Evolutionary conservation across 2,329 filamentous ascomycete genomes (phyloP).

Genomic region (Epichloe sibirici): DNA sequence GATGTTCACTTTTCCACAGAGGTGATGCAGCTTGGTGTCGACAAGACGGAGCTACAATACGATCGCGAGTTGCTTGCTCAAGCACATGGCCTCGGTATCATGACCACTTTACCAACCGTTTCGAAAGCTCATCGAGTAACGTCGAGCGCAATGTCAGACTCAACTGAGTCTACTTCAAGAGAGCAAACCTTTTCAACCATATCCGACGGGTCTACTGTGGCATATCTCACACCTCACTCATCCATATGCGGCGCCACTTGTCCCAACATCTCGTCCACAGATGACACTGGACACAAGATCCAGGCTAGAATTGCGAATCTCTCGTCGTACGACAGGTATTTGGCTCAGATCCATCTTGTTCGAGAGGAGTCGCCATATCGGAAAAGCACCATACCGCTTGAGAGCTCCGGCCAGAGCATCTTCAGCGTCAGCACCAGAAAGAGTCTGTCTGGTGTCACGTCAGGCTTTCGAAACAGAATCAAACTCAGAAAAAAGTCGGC

Average conservation of each 20-base stretch:
- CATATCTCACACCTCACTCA: constrained; percentile 30
- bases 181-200: constrained; percentile 32
- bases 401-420: constrained; percentile 25
- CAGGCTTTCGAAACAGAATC: constrained; percentile 31
- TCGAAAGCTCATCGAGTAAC: constrained; percentile 23
- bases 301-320: constrained; percentile 32
- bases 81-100: constrained; percentile 25
- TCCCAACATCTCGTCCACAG: constrained; percentile 6
- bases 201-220: constrained; percentile 29
- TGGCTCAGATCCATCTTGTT: constrained; percentile 31
- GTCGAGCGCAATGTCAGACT: constrained; percentile 30
- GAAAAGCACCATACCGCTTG: constrained; percentile 16
- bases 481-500: constrained; percentile 28
- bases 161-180: constrained; percentile 27
- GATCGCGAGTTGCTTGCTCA: constrained; percentile 25
- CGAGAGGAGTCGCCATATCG: constrained; percentile 30
- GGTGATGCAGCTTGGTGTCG: constrained; percentile 24
- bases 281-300: constrained; percentile 6
- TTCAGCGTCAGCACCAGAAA: constrained; percentile 32
- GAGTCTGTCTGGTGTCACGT: constrained; percentile 33
- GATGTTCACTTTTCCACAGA: constrained; percentile 26
- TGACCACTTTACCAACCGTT: constrained; percentile 12
- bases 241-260: constrained; percentile 22
- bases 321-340: constrained; percentile 38
- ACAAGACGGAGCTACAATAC: constrained; percentile 25